Percentiles rank a stretch among this genome's conserved stretches.
Evolutionary conservation across 129 eudicot species (phyloP).

Genomic region (Tagetes patula): DNA sequence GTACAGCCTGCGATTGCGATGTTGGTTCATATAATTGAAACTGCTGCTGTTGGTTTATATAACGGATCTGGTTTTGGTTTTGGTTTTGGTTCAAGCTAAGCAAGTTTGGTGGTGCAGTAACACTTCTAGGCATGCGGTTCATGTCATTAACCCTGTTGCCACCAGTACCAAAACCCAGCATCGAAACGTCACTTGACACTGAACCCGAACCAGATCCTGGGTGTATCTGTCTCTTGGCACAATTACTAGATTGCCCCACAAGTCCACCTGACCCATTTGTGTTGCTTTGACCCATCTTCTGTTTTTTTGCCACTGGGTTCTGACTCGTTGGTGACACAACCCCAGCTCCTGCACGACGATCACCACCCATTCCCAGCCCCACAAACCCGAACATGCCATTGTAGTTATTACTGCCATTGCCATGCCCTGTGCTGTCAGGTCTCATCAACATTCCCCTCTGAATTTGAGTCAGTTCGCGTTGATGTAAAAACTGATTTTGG

Average conservation of each 20-base stretch:
- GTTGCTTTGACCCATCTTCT: constrained; percentile 39
- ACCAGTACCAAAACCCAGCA: constrained; percentile 48
- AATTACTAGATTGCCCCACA: constrained; percentile 28
- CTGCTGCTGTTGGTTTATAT: constrained; percentile 51
- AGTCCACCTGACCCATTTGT: constrained; percentile 40
- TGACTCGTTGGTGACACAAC: constrained; percentile 54
- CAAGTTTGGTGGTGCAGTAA: constrained; percentile 28
- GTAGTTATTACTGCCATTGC: constrained; percentile 31
- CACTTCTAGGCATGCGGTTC: constrained; percentile 57
- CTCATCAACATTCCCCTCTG: constrained; percentile 63
- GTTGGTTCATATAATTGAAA: constrained; percentile 45
- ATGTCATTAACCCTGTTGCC: constrained; percentile 46
- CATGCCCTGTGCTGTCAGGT: constrained; percentile 40
- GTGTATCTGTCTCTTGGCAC: constrained; percentile 52
- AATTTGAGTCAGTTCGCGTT: constrained; percentile 38
- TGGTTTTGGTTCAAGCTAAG: constrained; percentile 41
- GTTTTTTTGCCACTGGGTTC: constrained; percentile 39
- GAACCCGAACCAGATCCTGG: constrained; percentile 20
- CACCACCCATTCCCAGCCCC: constrained; percentile 48
- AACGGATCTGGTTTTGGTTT: constrained; percentile 56
- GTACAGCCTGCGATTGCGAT: constrained; percentile 55
- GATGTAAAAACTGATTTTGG: constrained; percentile 53
- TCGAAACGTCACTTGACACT: constrained; percentile 54
- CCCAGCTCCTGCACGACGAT: constrained; percentile 52
- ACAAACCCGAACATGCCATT: constrained; percentile 58